Evolutionary conservation across 768 basidiomycete genomes (phyloP).

Genomic region (Podaxis sp.): DNA sequence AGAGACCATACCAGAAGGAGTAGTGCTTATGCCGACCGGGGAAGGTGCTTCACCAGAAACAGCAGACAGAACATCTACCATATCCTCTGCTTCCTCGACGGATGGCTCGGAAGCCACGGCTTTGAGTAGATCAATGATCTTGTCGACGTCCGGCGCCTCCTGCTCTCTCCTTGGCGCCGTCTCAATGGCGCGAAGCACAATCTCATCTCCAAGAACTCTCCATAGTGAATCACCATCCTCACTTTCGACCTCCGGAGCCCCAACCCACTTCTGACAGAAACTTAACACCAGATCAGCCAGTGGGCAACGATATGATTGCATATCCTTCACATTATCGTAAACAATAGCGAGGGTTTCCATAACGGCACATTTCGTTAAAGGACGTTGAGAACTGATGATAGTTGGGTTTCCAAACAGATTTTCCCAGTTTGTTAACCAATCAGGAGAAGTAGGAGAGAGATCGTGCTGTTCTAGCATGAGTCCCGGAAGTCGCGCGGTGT

Average conservation of each 20-base stretch:
- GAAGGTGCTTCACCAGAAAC: constrained; percentile 35
- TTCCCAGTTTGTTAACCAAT: constrained; percentile 70
- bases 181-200: constrained; percentile 52
- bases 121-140: constrained; percentile 29
- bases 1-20: constrained; percentile 36
- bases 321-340: constrained; percentile 66
- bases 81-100: constrained; percentile 33
- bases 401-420: constrained; percentile 46
- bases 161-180: constrained; percentile 14
- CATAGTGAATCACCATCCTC: constrained; percentile 43
- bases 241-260: constrained; percentile 22
- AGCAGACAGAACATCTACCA: constrained; percentile 38
- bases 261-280: constrained; percentile 28
- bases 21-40: constrained; percentile 20
- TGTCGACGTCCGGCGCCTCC: constrained; percentile 18
- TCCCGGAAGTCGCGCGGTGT: constrained; percentile 57
- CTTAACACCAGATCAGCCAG: constrained; percentile 51
- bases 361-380: constrained; percentile 50
- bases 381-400: constrained; percentile 38
- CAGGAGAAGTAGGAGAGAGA: constrained; percentile 64
- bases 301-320: constrained; percentile 56
- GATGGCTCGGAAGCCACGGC: constrained; percentile 37
- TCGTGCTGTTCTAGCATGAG: constrained; percentile 66
- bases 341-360: constrained; percentile 54
- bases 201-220: constrained; percentile 65